Base-by-base conservation (phyloP, 2,329 filamentous ascomycete genomes). In the Ophioceras dolichostomum region DNA sequence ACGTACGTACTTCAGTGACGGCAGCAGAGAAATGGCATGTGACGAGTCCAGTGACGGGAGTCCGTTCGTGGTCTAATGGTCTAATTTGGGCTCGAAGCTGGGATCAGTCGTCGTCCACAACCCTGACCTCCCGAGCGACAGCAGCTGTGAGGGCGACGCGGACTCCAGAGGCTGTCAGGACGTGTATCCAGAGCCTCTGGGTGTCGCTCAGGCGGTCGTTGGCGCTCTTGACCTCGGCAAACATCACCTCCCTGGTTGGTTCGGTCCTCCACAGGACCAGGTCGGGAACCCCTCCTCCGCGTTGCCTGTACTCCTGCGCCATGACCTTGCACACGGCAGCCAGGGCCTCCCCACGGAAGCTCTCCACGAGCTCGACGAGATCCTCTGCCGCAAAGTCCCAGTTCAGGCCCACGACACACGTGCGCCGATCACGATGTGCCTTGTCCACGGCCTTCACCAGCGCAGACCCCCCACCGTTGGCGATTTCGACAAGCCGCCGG, bases 141-240 rank as follows among this genome's bases (percentile, higher is more conserved):
- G 73, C 75, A 53, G 77, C 73, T 52, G 73, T 93, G 45, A 96
- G 65, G 49, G 94, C 88, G 20, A 96, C 89, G 47, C 70, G 74
- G 28, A 96, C 72, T 3, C 91, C 89, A 1, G 88, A 87, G 1
- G 81, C 79, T 7, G 79, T 81, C 37, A 98, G 68, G 7, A 95
- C 86, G 65, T 96, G 85, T 50, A 96, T 94, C 91, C 91, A 98
- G 47, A 98, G 69, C 48, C 91, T 68, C 62, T 98, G 91, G 14
- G 88, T 94, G 64, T 98, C 91, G 58, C 89, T 96, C 51, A 98
- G 64, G 28, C 87, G 76, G 66, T 98, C 91, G 58, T 94, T 95
- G 54, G 78, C 79, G 47, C 78, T 84, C 64, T 88, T 87, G 40
- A 87, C 82, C 57, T 85, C 80, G 4, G 70, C 70, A 56, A 91